These are phyloP conservation scores for Raphanus raphanistrum DNA, from an alignment of 345 rosid genomes.

Conservation along the genomic window DNA sequence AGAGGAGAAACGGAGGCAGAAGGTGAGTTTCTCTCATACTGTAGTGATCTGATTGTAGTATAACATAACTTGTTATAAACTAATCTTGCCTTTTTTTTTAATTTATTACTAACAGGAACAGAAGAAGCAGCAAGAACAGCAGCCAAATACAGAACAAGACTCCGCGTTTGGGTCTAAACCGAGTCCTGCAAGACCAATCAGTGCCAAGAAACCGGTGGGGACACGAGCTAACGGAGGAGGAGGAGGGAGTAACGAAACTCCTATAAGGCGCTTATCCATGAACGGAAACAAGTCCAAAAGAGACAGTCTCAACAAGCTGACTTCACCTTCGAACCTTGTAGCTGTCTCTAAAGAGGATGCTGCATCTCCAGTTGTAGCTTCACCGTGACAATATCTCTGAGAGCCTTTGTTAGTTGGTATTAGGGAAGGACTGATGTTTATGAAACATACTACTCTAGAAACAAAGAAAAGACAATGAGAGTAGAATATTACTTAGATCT, in stretches of 20 bases:
- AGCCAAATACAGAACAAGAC: constrained; percentile 79
- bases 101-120: constrained; percentile 52
- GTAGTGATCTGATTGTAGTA: not conserved
- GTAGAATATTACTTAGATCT: constrained; percentile 23
- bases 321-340: constrained; percentile 65
- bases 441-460: constrained; percentile 12
- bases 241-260: constrained; percentile 60
- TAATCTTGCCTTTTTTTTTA: not conserved
- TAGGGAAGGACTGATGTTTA: constrained; percentile 15
- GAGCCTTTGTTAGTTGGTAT: constrained; percentile 15
- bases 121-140: constrained; percentile 84
- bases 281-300: constrained; percentile 75
- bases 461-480: constrained; percentile 1
- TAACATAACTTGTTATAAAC: not conserved
- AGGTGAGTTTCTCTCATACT: constrained; percentile 40
- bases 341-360: constrained; percentile 71
- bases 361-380: constrained; percentile 58
- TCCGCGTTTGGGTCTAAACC: constrained; percentile 61
- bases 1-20: constrained; percentile 84
- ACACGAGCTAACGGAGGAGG: constrained; percentile 77
- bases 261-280: constrained; percentile 72
- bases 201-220: constrained; percentile 68
- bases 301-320: constrained; percentile 55
- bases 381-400: constrained; percentile 55
- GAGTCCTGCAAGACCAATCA: constrained; percentile 74